Evolutionary conservation across 768 basidiomycete species (phyloP), one percentile per base, ranked within the genome.

Genomic region (Amylocystis lapponica): DNA sequence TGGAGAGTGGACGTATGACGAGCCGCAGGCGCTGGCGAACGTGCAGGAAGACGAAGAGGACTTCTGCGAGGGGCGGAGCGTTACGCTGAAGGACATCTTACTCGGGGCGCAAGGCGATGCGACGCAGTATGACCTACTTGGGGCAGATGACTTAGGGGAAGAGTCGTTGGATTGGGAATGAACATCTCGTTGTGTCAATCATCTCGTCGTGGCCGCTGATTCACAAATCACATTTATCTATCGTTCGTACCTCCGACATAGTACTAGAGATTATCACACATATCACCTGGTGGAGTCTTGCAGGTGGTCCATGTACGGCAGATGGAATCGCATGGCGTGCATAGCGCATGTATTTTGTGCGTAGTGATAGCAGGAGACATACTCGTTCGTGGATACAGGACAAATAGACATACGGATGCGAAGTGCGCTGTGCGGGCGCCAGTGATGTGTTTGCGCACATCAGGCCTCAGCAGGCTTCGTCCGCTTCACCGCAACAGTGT

Each of bases 401-500:
- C 41, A 50, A 41, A 14, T 21, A 17, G 53, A 57, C 58, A 61
- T 49, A 55, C 51, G 40, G 43, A 51, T 48, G 50, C 33, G 43
- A 50, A 43, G 42, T 49, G 38, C n/a, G n/a, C n/a, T n/a, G n/a
- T n/a, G n/a, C n/a, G n/a, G n/a, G n/a, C n/a, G n/a, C n/a, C n/a
- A n/a, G n/a, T n/a, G n/a, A n/a, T n/a, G n/a, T n/a, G n/a, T n/a
- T n/a, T n/a, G n/a, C n/a, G n/a, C n/a, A n/a, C n/a, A n/a, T 70
- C 58, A 75, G 60, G 68, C 71, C 58, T 75, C 69, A 51, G 76
- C 66, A 27, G 76, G 58, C 48, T 75, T 69, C 53, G 68, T 65
- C 65, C 81, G 84, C 79, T 92, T 93, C 71, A 81, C 84, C n/a
- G 92, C 92, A 36, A 77, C 75, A 16, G 85, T 88, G 68, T 93